phyloP scores from a whole-genome alignment of 2,329 filamentous ascomycete genomes.

The Colletotrichum sp. region DNA sequence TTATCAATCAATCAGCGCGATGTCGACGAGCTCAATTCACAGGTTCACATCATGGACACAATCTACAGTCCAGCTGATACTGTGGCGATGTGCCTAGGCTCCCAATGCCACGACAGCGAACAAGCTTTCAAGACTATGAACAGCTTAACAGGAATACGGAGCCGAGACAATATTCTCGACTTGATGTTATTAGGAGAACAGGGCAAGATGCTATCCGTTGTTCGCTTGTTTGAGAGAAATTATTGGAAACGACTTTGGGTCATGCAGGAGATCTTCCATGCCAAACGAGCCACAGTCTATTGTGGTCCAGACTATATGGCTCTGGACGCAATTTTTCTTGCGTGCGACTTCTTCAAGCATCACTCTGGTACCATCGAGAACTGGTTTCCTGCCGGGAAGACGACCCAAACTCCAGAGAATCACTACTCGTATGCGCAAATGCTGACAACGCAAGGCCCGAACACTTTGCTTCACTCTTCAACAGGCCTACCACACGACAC shows the following conservation, averaged over 20 bases:
- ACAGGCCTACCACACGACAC: no score
- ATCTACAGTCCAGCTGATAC: background rate
- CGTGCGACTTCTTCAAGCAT: fast-evolving
- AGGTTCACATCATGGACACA: background rate
- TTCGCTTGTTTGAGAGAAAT: background rate
- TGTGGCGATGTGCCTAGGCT: background rate
- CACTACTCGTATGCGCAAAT: background rate
- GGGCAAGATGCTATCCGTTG: no score
- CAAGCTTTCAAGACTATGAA: no score
- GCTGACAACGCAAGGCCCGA: background rate
- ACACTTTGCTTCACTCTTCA: no score
- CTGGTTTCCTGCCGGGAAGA: background rate
- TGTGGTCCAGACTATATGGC: background rate
- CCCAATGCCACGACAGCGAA: no score
- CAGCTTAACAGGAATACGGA: no score
- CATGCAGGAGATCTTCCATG: background rate
- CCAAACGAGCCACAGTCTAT: fast-evolving
- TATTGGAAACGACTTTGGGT: background rate
- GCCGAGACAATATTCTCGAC: no score
- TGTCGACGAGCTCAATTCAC: background rate
- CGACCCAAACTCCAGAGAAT: background rate
- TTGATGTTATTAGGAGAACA: no score
- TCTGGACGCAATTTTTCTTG: fast-evolving
- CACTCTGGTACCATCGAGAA: background rate
- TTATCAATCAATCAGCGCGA: background rate